Base-by-base conservation (phyloP, 345 rosid species). In the Eucalyptus cloeziana region DNA sequence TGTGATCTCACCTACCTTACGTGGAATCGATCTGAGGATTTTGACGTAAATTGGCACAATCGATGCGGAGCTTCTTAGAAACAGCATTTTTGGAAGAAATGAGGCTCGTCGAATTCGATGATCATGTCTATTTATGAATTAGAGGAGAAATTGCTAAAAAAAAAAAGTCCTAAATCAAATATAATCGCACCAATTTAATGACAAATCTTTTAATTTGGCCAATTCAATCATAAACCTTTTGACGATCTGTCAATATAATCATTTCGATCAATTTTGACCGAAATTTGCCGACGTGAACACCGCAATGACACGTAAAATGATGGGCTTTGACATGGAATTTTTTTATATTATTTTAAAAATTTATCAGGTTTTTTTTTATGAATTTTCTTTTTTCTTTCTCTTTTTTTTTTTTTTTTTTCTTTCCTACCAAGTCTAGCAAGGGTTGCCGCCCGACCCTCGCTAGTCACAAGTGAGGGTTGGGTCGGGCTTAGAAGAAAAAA, bases 291-390 rank as follows among this genome's bases (percentile, higher is more conserved):
- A 11, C 1, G 4, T 0, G 0, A 4, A 60, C 15, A 60, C 7
- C 1, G 22, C 24, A 52, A 52, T 52, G 2, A 52, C 5, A 52
- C 0, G 2, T 52, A 21, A 7, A 52, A 7, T 52, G 10, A 52
- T 25, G 0, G 0, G 1, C 7, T 0, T 5, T 25, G 15, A 60
- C n/a, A 5, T 25, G 31, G 5, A 60, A 1, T 60, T 60, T 58
- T 58, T 25, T 24, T 60, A 11, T 52, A 58, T 37, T 58, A 10
- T 60, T 60, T 60, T 10, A 1, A 25, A 60, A 60, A 9, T 1
- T 24, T 25, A 11, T 60, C n/a, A 58, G 16, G 3, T 54, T 58
- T 25, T 56, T 54, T 22, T 54, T 51, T 15, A 15, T 5, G 6
- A 50, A 2, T 51, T 16, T 51, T 7, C 0, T 52, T 52, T 3